phyloP scores from a whole-genome alignment of 176 grass and related monocot genomes.

The Carex littledalei region DNA sequence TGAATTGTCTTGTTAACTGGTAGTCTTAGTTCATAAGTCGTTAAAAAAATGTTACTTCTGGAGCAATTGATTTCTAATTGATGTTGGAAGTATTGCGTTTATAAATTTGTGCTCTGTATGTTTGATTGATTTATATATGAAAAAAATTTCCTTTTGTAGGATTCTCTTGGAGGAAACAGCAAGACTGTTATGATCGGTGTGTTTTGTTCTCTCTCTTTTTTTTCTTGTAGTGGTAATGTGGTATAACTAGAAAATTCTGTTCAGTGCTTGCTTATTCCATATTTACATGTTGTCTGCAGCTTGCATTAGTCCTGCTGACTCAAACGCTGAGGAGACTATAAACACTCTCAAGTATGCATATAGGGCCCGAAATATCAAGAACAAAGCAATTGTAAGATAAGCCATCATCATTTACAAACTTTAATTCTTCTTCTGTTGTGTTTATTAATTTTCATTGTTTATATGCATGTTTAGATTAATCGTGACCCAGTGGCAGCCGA shows the following conservation, averaged over 20 bases:
- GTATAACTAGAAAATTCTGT: not conserved
- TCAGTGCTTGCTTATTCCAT: not conserved
- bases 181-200: conserved; percentile 51
- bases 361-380: conserved; percentile 44
- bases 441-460: conserved; percentile 23
- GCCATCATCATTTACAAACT: not conserved
- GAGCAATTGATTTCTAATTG: not conserved
- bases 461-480: conserved; percentile 47
- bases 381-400: conserved; percentile 47
- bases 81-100: not conserved
- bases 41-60: not conserved
- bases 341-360: conserved; percentile 60
- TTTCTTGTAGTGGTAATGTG: not conserved
- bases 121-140: not conserved
- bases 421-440: not conserved
- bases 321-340: conserved; percentile 55
- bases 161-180: conserved; percentile 54
- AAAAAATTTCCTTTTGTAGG: conserved; percentile 22
- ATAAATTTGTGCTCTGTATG: not conserved
- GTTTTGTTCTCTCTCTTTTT: not conserved
- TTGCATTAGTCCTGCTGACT: conserved; percentile 57
- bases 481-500: conserved; percentile 78
- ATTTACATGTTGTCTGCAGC: conserved; percentile 10
- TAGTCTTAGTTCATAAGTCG: not conserved
- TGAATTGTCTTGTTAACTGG: not conserved